Percentiles rank a stretch among this genome's conserved stretches.
Evolutionary conservation across 1,284 basidiomycete genomes (phyloP).

Genomic region (Apiotrichum siamense): DNA sequence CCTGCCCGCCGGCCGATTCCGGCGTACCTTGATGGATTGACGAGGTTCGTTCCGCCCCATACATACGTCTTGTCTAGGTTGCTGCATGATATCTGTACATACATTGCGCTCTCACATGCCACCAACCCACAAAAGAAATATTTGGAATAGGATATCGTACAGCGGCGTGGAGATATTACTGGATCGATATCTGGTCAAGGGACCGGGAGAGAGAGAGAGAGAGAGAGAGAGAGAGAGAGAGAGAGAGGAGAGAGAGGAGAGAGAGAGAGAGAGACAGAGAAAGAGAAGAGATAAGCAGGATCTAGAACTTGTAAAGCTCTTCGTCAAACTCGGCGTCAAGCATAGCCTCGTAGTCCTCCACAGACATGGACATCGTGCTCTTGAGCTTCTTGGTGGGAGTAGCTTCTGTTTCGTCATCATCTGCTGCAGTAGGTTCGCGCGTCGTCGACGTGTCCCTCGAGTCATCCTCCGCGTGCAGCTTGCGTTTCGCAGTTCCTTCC

Average conservation of each 20-base stretch:
- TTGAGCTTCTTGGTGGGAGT: slow-evolving; percentile 8
- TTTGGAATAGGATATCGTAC: too few species aligned
- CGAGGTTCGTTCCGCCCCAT: slow-evolving; percentile 35
- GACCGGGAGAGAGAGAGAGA: too few species aligned
- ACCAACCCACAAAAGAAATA: background rate
- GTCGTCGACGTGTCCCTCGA: slow-evolving; percentile 6
- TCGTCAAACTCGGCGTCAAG: slow-evolving; percentile 26
- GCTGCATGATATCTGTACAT: too few species aligned
- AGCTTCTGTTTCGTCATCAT: background rate
- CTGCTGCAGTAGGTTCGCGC: background rate
- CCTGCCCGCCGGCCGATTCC: slow-evolving; percentile 10
- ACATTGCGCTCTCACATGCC: background rate
- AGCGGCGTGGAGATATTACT: background rate
- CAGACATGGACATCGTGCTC: slow-evolving; percentile 18
- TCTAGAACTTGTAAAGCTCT: background rate
- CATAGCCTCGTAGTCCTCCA: slow-evolving; percentile 41
- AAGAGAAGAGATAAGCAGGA: too few species aligned
- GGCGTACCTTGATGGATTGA: slow-evolving; percentile 1
- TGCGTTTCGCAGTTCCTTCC: background rate
- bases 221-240: too few species aligned
- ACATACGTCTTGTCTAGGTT: too few species aligned
- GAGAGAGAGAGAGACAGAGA: too few species aligned
- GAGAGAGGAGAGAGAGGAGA: too few species aligned
- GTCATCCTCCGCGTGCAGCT: background rate
- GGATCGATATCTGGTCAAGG: too few species aligned